Percentiles rank a stretch among this genome's conserved stretches.
phyloP scores from a whole-genome alignment of 2,329 filamentous ascomycete genomes.

The Fusarium decemcellulare region DNA sequence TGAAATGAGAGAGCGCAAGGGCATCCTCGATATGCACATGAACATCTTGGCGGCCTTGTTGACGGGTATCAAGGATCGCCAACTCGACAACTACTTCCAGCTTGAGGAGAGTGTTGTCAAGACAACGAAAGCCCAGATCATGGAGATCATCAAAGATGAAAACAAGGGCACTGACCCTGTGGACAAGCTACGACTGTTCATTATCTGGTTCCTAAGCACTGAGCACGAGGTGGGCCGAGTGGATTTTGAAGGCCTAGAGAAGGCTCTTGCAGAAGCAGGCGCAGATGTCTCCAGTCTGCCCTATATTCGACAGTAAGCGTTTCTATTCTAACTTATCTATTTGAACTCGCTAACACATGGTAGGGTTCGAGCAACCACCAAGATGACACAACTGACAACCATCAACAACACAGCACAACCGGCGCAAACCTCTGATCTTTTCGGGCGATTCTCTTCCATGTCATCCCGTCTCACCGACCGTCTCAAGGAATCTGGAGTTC shows the following conservation, averaged over 20 bases:
- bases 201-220: constrained; percentile 97
- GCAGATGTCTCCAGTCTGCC: constrained; percentile 83
- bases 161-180: constrained; percentile 86
- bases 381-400: constrained; percentile 98
- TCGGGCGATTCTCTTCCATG: constrained; percentile 93
- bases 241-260: constrained; percentile 89
- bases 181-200: constrained; percentile 93
- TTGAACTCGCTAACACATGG: constrained; percentile 40
- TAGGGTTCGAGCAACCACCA: constrained; percentile 91
- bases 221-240: constrained; percentile 87
- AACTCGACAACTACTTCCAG: constrained; percentile 96
- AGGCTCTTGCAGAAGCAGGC: constrained; percentile 82
- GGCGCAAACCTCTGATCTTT: constrained; percentile 79
- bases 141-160: constrained; percentile 86
- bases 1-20: constrained; percentile 92
- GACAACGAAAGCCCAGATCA: constrained; percentile 88
- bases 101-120: constrained; percentile 94
- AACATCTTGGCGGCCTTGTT: constrained; percentile 88
- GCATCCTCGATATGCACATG: constrained; percentile 98
- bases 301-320: constrained; percentile 85
- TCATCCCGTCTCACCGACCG: constrained; percentile 93
- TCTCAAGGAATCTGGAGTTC: constrained; percentile 89
- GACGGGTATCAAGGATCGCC: constrained; percentile 90
- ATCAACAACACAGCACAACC: constrained; percentile 81
- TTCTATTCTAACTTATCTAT: not conserved